Percentiles rank a stretch among this genome's conserved stretches.
Conservation (phyloP, 257 asterid species). For the Rauvolfia tetraphylla region DNA sequence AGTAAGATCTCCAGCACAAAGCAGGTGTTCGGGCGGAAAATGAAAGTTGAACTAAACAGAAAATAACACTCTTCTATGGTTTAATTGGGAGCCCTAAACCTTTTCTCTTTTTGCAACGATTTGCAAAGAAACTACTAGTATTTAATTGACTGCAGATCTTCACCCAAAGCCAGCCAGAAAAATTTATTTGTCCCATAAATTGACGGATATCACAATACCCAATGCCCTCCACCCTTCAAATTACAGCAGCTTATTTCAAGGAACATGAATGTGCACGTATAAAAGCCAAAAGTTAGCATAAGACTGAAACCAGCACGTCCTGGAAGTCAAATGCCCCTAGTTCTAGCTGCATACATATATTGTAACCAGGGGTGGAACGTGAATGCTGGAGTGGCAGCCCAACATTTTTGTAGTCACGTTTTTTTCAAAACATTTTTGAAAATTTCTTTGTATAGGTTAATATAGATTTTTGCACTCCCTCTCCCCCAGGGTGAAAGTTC, state of each 20-base stretch:
- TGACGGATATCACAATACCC: not conserved
- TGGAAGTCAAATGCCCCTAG: not conserved
- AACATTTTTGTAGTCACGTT: too few species aligned
- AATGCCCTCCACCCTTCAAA: not conserved
- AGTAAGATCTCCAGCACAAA: not conserved
- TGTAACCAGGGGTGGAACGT: too few species aligned
- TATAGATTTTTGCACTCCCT: too few species aligned
- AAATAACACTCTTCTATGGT: not conserved
- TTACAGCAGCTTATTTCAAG: not conserved
- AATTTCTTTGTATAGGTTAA: too few species aligned
- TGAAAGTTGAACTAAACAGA: too few species aligned
- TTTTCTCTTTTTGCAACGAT: not conserved
- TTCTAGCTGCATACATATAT: not conserved
- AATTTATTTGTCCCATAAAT: not conserved
- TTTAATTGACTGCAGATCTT: not conserved
- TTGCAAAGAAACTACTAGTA: not conserved
- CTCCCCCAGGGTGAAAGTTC: too few species aligned
- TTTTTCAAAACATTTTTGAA: too few species aligned
- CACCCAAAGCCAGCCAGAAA: not conserved
- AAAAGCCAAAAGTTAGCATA: not conserved
- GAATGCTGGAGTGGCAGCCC: too few species aligned
- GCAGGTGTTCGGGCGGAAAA: not conserved
- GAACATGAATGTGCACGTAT: not conserved
- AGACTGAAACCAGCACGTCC: not conserved
- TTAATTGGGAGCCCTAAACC: not conserved